These are phyloP conservation scores for Friedmanniomyces endolithicus DNA, from an alignment of 495 filamentous ascomycete genomes.

Conservation along the genomic window DNA sequence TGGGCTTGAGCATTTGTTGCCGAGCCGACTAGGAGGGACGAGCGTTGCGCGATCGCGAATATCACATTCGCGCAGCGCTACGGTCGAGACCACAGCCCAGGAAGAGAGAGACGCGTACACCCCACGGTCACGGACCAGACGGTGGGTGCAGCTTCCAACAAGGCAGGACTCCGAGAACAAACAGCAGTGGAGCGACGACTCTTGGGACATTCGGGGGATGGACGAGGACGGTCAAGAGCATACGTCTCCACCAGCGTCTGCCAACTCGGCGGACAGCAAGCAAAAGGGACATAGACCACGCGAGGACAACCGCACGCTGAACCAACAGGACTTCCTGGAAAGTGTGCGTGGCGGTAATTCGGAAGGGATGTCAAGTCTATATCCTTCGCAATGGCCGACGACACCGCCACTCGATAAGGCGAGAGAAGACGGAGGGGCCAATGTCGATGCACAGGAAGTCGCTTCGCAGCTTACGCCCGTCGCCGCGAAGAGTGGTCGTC, in stretches of 20 bases:
- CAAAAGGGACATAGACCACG: constrained; percentile 22
- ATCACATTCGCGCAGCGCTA: background rate
- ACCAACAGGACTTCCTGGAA: constrained; percentile 30
- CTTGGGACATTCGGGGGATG: constrained; percentile 14
- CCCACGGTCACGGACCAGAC: constrained; percentile 17
- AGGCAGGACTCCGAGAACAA: constrained; percentile 11
- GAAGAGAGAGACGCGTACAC: constrained; percentile 9
- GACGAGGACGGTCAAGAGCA: background rate
- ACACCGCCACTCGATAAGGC: constrained; percentile 7
- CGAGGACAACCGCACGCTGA: constrained; percentile 28
- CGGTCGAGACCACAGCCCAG: background rate
- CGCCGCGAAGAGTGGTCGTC: background rate
- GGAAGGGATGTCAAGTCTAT: constrained; percentile 13
- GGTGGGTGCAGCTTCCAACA: constrained; percentile 28
- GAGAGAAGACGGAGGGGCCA: background rate
- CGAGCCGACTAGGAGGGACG: constrained; percentile 21
- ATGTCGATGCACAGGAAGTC: background rate
- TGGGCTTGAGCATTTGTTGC: constrained; percentile 29
- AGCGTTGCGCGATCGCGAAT: background rate
- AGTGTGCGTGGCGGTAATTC: constrained; percentile 17
- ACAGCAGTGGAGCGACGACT: constrained; percentile 27
- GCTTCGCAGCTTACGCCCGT: background rate
- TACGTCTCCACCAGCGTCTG: background rate
- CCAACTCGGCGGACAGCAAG: background rate
- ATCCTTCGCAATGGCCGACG: constrained; percentile 14